phyloP scores from a whole-genome alignment of 1,139 yeast species.

The Magnusiomyces suaveolens region DNA sequence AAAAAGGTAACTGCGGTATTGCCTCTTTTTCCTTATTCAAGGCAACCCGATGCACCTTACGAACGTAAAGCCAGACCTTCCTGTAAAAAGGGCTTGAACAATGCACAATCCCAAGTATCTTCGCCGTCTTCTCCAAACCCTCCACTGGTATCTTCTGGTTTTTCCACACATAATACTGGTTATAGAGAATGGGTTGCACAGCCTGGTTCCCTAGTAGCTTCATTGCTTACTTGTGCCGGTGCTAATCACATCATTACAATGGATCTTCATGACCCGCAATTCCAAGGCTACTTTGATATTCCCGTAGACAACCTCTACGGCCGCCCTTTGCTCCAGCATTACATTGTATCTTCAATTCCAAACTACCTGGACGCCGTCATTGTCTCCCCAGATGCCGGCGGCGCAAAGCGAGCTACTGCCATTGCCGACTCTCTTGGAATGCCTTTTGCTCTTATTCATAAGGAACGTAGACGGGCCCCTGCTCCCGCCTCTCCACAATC shows the following conservation, averaged over 20 bases:
- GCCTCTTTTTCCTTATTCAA: slow-evolving; percentile 89
- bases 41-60: slow-evolving; percentile 95
- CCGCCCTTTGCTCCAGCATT: slow-evolving; percentile 72
- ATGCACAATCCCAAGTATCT: slow-evolving; percentile 17
- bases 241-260: slow-evolving; percentile 94
- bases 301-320: slow-evolving; percentile 89
- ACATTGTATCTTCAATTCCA: slow-evolving; percentile 64
- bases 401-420: slow-evolving; percentile 91
- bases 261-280: slow-evolving; percentile 96
- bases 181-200: slow-evolving; percentile 95
- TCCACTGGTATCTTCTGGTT: not conserved
- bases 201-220: slow-evolving; percentile 87
- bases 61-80: slow-evolving; percentile 56
- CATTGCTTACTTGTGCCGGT: slow-evolving; percentile 82
- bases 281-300: slow-evolving; percentile 85
- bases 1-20: slow-evolving; percentile 86
- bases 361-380: slow-evolving; percentile 69
- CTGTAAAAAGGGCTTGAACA: slow-evolving; percentile 36
- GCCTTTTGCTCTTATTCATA: slow-evolving; percentile 90
- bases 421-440: slow-evolving; percentile 85
- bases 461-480: slow-evolving; percentile 60
- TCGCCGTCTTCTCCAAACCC: slow-evolving; percentile 50
- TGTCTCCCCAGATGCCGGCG: slow-evolving; percentile 95
- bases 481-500: slow-evolving; percentile 20
- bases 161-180: slow-evolving; percentile 41